A percentile compares a stretch with the other conserved stretches of the same genome.
Evolutionary conservation across 2,329 filamentous ascomycete genomes (phyloP).

Genomic region (Metarhizium rileyi): DNA sequence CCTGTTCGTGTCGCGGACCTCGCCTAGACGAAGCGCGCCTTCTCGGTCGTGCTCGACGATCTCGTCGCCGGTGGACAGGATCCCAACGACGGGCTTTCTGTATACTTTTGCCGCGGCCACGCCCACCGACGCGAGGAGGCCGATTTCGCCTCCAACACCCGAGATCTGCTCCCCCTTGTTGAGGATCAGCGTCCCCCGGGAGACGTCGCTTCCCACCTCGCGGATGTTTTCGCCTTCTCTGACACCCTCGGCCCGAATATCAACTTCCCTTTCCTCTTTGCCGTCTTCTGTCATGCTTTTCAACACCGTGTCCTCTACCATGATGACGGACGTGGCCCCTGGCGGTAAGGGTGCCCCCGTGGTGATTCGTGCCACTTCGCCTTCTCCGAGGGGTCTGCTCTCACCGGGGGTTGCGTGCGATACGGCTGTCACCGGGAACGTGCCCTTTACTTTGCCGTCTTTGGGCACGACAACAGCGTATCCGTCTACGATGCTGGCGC

Average conservation of each 20-base stretch:
- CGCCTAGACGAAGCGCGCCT: conserved; percentile 58
- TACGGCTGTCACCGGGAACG: conserved; percentile 77
- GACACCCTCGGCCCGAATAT: conserved; percentile 72
- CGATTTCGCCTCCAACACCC: conserved; percentile 81
- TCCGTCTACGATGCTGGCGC: conserved; percentile 93
- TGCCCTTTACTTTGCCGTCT: conserved; percentile 58
- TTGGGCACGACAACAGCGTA: conserved; percentile 70
- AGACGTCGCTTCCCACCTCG: conserved; percentile 82
- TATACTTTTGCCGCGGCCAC: conserved; percentile 62
- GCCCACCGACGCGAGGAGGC: conserved; percentile 78
- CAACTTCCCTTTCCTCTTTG: conserved; percentile 75
- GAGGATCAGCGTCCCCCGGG: conserved; percentile 59
- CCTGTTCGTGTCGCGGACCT: conserved; percentile 90
- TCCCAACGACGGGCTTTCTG: conserved; percentile 67
- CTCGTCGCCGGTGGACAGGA: conserved; percentile 91
- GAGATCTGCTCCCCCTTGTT: conserved; percentile 74
- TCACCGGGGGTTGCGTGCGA: conserved; percentile 75
- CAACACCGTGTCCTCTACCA: conserved; percentile 81
- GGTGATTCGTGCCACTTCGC: conserved; percentile 81
- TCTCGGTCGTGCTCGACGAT: conserved; percentile 65
- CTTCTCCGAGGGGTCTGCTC: conserved; percentile 53
- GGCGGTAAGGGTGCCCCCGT: conserved; percentile 86
- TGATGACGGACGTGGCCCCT: conserved; percentile 84
- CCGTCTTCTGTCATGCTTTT: conserved; percentile 68
- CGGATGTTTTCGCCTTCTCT: conserved; percentile 77